phyloP scores from a whole-genome alignment of 2,329 filamentous ascomycete species.

The Ampelomyces quisqualis region DNA sequence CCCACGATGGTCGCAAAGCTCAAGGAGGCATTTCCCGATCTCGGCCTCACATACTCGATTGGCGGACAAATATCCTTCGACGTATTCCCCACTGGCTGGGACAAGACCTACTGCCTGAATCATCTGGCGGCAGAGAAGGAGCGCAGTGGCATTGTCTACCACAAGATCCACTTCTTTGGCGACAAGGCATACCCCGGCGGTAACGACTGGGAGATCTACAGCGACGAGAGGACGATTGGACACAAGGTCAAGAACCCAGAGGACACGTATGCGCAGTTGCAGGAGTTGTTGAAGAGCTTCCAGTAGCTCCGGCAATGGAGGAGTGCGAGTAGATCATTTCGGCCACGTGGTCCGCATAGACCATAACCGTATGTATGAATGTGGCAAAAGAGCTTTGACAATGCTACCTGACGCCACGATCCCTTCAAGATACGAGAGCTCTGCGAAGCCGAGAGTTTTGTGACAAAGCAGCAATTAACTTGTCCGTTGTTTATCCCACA shows the following conservation, averaged over 20 bases:
- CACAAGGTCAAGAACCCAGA: conserved; percentile 80
- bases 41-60: conserved; percentile 90
- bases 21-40: conserved; percentile 77
- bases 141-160: conserved; percentile 71
- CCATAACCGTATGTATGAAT: no score
- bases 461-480: no score
- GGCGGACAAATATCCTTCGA: conserved; percentile 98
- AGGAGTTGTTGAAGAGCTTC: conserved; percentile 66
- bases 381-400: no score
- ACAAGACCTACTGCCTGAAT: conserved; percentile 94
- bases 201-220: conserved; percentile 95
- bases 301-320: conserved; percentile 10
- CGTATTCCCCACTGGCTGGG: conserved; percentile 95
- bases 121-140: conserved; percentile 80
- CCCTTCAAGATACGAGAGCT: no score
- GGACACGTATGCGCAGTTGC: conserved; percentile 77
- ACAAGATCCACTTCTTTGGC: conserved; percentile 94
- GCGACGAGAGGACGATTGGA: conserved; percentile 76
- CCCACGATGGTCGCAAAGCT: conserved; percentile 73
- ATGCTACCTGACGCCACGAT: no score
- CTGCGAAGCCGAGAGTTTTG: no score
- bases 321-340: no score
- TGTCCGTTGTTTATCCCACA: no score
- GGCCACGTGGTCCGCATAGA: no score
- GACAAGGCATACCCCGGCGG: conserved; percentile 91